Conservation (phyloP, 306 rosid genomes). For the Dryas drummondii region DNA sequence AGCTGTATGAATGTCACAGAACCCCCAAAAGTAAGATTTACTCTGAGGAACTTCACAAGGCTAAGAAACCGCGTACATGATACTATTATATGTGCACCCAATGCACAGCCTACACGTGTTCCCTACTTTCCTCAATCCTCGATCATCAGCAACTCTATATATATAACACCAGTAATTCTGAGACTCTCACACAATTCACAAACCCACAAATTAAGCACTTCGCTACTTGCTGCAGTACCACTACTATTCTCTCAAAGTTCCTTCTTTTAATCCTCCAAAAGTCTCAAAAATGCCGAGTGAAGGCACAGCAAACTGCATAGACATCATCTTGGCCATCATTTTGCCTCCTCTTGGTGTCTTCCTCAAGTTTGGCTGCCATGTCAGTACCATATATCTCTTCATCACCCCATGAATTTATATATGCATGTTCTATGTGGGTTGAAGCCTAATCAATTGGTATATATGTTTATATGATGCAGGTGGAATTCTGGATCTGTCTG, state of each 20-base stretch:
- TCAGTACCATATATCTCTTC: neutral
- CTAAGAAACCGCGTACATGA: conserved; percentile 34
- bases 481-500: conserved; percentile 85
- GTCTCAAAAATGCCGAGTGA: conserved; percentile 33
- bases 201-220: too few relatives aligned
- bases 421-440: too few relatives aligned
- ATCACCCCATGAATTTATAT: too few relatives aligned
- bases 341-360: conserved; percentile 93
- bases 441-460: too few relatives aligned
- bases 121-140: too few relatives aligned
- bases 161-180: neutral
- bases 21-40: neutral
- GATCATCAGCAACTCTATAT: conserved; percentile 14
- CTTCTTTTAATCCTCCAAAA: neutral
- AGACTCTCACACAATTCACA: neutral
- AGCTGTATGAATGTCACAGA: neutral
- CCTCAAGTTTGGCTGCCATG: conserved; percentile 78
- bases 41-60: conserved; percentile 7
- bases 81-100: neutral
- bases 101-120: conserved; percentile 22
- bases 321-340: conserved; percentile 70
- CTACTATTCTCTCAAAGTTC: neutral
- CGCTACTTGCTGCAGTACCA: too few relatives aligned
- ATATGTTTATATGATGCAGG: conserved; percentile 32
- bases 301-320: conserved; percentile 55